phyloP scores from a whole-genome alignment of 2,329 filamentous ascomycete species.

The Polychaeton citri region DNA sequence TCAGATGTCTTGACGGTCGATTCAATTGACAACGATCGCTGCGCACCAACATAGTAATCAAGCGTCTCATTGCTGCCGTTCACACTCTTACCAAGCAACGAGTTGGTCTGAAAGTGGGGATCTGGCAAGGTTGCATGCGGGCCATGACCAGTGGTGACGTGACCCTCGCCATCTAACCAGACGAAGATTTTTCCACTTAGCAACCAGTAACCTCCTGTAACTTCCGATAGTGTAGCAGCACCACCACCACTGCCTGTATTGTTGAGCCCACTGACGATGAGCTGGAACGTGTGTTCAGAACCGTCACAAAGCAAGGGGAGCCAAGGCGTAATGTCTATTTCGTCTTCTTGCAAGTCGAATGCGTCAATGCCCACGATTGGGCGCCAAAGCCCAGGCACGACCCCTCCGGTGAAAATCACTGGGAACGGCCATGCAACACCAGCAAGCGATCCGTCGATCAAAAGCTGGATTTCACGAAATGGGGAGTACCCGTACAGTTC shows the following conservation, averaged over 20 bases:
- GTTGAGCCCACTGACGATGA: constrained; percentile 52
- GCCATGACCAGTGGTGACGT: constrained; percentile 38
- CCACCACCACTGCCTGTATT: constrained; percentile 39
- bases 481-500: constrained; percentile 54
- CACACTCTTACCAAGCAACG: constrained; percentile 29
- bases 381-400: constrained; percentile 63
- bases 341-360: constrained; percentile 65
- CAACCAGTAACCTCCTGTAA: constrained; percentile 56
- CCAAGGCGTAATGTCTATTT: constrained; percentile 72
- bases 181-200: constrained; percentile 69
- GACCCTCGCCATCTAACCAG: constrained; percentile 47
- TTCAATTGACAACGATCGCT: constrained; percentile 41
- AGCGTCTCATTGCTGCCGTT: constrained; percentile 45
- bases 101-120: constrained; percentile 40
- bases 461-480: constrained; percentile 65
- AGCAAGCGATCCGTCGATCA: constrained; percentile 58
- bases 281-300: constrained; percentile 49
- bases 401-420: constrained; percentile 67
- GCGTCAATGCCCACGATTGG: constrained; percentile 67
- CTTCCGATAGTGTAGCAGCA: constrained; percentile 36
- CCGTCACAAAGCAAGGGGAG: constrained; percentile 57
- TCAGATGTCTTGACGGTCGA: constrained; percentile 39
- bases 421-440: constrained; percentile 74
- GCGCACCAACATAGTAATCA: constrained; percentile 42
- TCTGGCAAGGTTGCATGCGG: constrained; percentile 23